phyloP scores from a whole-genome alignment of 2,329 filamentous ascomycete genomes.

The Penicillium sp. region DNA sequence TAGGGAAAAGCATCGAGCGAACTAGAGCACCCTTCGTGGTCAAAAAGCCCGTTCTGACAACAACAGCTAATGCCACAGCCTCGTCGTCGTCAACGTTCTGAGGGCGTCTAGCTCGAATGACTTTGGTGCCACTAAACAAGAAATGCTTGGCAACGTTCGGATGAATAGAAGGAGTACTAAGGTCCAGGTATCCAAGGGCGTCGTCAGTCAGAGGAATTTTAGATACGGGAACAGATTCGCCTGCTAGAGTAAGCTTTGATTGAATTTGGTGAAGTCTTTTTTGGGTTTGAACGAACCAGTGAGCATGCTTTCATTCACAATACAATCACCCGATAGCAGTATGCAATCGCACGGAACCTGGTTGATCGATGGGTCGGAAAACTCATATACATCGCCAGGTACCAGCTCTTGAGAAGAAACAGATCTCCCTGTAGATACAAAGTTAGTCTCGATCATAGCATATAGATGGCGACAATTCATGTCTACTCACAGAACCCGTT shows the following conservation, averaged over 20 bases:
- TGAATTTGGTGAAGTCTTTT: neutral
- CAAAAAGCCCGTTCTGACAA: constrained; percentile 92
- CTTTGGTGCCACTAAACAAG: constrained; percentile 92
- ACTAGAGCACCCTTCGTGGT: constrained; percentile 96
- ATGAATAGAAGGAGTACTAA: constrained; percentile 78
- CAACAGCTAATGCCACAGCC: constrained; percentile 86
- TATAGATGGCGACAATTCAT: neutral
- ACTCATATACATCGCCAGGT: constrained; percentile 93
- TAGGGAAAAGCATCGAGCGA: constrained; percentile 97
- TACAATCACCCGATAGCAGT: constrained; percentile 89
- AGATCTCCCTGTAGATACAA: constrained; percentile 68
- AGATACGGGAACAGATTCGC: constrained; percentile 95
- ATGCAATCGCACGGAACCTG: constrained; percentile 93
- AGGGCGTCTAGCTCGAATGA: constrained; percentile 84
- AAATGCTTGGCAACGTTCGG: constrained; percentile 85
- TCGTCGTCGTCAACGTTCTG: constrained; percentile 85
- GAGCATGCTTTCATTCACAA: constrained; percentile 99
- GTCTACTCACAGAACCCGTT: constrained; percentile 80
- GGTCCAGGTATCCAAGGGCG: constrained; percentile 71
- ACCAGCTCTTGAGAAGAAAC: constrained; percentile 85
- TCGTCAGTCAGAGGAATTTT: constrained; percentile 84
- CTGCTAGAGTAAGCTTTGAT: constrained; percentile 42
- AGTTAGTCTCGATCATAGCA: constrained; percentile 2
- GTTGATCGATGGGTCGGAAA: constrained; percentile 85
- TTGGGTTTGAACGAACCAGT: constrained; percentile 57